These are phyloP conservation scores for Haplosporangium sp. DNA, from an alignment of 371 early-diverging fungal genomes.

Conservation along the genomic window DNA sequence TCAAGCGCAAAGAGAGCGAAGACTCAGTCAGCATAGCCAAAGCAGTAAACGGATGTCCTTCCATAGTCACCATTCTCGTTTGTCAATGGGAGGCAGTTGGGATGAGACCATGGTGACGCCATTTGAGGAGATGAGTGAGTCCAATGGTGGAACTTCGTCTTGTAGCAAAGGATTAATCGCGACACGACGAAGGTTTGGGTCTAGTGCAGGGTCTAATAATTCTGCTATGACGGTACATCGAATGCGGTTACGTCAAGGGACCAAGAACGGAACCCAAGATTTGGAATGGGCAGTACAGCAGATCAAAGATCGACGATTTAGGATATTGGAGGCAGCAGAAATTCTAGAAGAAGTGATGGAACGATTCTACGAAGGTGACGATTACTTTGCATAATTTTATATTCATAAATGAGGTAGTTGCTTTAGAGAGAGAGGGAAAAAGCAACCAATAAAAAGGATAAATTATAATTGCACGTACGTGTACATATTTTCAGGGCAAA, in stretches of 20 bases:
- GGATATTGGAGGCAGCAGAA: constrained; percentile 43
- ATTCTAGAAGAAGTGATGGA: constrained; percentile 44
- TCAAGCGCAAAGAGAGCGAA: background rate
- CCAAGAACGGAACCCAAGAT: constrained; percentile 39
- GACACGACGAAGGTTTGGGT: constrained; percentile 9
- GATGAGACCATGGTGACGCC: constrained; percentile 18
- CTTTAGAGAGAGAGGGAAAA: too few species aligned
- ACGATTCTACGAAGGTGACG: constrained; percentile 49
- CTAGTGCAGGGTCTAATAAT: background rate
- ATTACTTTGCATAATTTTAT: constrained; percentile 30
- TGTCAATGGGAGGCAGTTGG: constrained; percentile 37
- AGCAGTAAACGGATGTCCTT: constrained; percentile 11
- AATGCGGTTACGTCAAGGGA: constrained; percentile 25
- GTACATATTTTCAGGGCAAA: too few species aligned
- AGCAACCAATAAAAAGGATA: too few species aligned
- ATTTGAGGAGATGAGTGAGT: constrained; percentile 23
- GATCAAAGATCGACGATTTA: constrained; percentile 44
- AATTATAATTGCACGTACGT: too few species aligned
- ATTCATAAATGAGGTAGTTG: too few species aligned
- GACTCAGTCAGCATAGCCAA: background rate
- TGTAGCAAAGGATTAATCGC: constrained; percentile 6
- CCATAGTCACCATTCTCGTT: constrained; percentile 31
- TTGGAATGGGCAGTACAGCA: constrained; percentile 51
- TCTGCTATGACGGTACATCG: constrained; percentile 16
- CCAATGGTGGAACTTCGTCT: constrained; percentile 9